Evolutionary conservation across 495 filamentous ascomycete species (phyloP).

Genomic region (Endocarpon pusillum): DNA sequence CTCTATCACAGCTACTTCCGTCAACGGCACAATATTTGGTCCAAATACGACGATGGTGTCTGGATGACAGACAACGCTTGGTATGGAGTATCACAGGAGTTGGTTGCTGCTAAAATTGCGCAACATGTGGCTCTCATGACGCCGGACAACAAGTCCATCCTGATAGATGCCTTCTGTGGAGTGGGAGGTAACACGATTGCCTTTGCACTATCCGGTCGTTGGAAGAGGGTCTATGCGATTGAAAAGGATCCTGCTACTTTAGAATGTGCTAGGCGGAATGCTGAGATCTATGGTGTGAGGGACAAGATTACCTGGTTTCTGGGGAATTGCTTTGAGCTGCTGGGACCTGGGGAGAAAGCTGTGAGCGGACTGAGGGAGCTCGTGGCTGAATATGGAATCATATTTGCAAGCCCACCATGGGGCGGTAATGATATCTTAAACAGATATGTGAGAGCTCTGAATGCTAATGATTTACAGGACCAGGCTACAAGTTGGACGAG

Average conservation of each 20-base stretch:
- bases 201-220: slow-evolving; percentile 61
- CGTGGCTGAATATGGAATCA: slow-evolving; percentile 33
- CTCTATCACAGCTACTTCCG: slow-evolving; percentile 85
- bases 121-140: slow-evolving; percentile 40
- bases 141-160: slow-evolving; percentile 33
- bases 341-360: no score
- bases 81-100: slow-evolving; percentile 93
- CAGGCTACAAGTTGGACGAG: slow-evolving; percentile 54
- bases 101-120: slow-evolving; percentile 70
- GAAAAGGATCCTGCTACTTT: slow-evolving; percentile 64
- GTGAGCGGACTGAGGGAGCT: slow-evolving; percentile 31
- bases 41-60: slow-evolving; percentile 65
- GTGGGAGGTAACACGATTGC: slow-evolving; percentile 92
- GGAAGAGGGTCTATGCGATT: slow-evolving; percentile 70
- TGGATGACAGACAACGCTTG: slow-evolving; percentile 83
- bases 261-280: slow-evolving; percentile 83
- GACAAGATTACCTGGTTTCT: slow-evolving; percentile 69
- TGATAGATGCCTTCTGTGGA: slow-evolving; percentile 82
- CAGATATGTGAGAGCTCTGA: neutral
- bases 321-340: slow-evolving; percentile 60
- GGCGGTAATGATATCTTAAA: slow-evolving; percentile 36
- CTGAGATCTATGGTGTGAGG: slow-evolving; percentile 65
- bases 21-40: slow-evolving; percentile 73
- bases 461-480: slow-evolving; percentile 30
- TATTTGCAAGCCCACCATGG: slow-evolving; percentile 93